Evolutionary conservation across 495 filamentous ascomycete genomes (phyloP).

Genomic region (Xylaria curta): DNA sequence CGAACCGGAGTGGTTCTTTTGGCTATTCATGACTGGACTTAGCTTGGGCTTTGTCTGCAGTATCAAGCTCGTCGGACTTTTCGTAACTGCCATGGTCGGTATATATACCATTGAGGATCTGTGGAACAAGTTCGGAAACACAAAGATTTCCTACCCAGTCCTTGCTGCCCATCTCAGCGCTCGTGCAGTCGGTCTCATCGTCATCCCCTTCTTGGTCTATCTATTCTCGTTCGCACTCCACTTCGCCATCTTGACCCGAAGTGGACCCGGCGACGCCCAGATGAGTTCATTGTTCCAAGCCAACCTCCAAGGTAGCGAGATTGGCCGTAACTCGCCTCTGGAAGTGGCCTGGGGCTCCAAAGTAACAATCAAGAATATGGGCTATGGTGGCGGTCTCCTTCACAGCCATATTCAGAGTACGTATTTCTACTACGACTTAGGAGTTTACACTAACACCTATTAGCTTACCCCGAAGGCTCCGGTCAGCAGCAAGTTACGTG

Average conservation of each 20-base stretch:
- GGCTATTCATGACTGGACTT: slow-evolving; percentile 88
- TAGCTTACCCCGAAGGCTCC: slow-evolving; percentile 89
- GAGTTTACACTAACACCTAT: slow-evolving; percentile 40
- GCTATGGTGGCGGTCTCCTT: slow-evolving; percentile 95
- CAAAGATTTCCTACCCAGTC: slow-evolving; percentile 84
- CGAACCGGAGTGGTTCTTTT: slow-evolving; percentile 85
- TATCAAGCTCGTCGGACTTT: slow-evolving; percentile 97
- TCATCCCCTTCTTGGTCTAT: slow-evolving; percentile 86
- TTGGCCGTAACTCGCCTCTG: slow-evolving; percentile 90
- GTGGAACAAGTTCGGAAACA: slow-evolving; percentile 97
- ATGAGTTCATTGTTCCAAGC: slow-evolving; percentile 99
- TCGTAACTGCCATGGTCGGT: slow-evolving; percentile 92
- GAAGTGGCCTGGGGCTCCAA: slow-evolving; percentile 89
- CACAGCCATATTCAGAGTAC: slow-evolving; percentile 88
- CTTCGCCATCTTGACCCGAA: slow-evolving; percentile 91
- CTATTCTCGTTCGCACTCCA: slow-evolving; percentile 94
- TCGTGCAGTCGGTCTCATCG: slow-evolving; percentile 85
- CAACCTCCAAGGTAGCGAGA: slow-evolving; percentile 90
- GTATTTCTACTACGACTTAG: slow-evolving; percentile 20
- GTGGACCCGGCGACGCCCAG: slow-evolving; percentile 94
- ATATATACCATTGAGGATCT: slow-evolving; percentile 96
- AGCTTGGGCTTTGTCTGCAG: slow-evolving; percentile 98
- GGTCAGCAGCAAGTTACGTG: slow-evolving; percentile 95
- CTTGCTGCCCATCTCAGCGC: slow-evolving; percentile 79
- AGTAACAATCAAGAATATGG: slow-evolving; percentile 98